Base-by-base conservation (phyloP, 2,329 filamentous ascomycete genomes). In the Neonectria hederae region DNA sequence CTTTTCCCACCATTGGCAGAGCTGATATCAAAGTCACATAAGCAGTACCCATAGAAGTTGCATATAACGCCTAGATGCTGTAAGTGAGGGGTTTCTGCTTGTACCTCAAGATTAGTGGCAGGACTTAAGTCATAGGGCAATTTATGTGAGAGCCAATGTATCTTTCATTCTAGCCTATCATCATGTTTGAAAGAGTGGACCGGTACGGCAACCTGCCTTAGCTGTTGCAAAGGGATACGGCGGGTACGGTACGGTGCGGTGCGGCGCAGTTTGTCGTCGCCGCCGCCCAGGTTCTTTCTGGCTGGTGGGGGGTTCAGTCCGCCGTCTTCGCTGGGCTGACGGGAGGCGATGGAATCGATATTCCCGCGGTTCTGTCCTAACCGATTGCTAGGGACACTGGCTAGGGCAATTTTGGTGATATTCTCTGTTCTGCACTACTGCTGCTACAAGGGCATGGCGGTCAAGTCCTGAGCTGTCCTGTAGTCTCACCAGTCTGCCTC, bases 241-340 rank as follows among this genome's bases (percentile, higher is more conserved):
- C n/a, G 24, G 48, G 38, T 17, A 28, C 38, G 56, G 56, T 53
- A 17, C 48, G 48, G n/a, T 59, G 38, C 48, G 38, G 45, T 32
- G 40, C 17, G 38, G 53, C 43, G 53, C 53, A 38, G 30, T 46
- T 59, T 38, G 32, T 35, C 24, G 51, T 40, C 21, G 46, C 30
- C 21, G 46, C 30, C 28, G 38, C 26, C 26, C 38, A 17, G 19
- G 30, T 28, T 53, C 21, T 43, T 13, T 8, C 14, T 43, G 19
- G 13, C 14, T 45, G 48, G 38, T 22, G 56, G 38, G 56, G 38
- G 56, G 38, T 51, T 22, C 19, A 5, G 4, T 22, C 30, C 14
- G 35, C 11, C 7, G 56, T 28, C 28, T 10, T 28, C 28, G 42
- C 56, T 59, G 48, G 10, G 46, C 56, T 45, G 45, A 58, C 32